Percentiles rank a stretch among this genome's conserved stretches.
These are phyloP conservation scores for Protomyces arabidopsidicola DNA, from an alignment of 1,139 yeast species.

Conservation along the genomic window DNA sequence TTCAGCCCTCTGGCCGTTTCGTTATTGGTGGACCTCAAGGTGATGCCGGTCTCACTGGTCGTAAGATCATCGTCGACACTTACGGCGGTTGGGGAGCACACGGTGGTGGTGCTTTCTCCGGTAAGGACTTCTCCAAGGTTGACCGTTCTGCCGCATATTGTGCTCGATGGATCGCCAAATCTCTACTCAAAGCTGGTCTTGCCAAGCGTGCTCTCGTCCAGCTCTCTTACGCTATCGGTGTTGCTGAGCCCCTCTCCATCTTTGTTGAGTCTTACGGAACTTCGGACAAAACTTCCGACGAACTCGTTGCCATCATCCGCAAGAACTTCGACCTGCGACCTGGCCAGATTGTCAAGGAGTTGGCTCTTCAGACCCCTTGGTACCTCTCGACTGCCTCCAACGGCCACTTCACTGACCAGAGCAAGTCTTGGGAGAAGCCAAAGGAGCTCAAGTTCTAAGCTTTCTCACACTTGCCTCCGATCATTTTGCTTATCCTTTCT, in stretches of 20 bases:
- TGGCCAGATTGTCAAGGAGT: constrained; percentile 95
- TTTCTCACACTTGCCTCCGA: background rate
- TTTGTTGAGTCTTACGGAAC: constrained; percentile 98
- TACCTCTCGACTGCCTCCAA: constrained; percentile 98
- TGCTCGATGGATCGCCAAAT: constrained; percentile 99
- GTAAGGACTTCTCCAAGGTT: constrained; percentile 99
- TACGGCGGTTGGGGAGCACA: constrained; percentile 99
- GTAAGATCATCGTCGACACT: constrained; percentile 98
- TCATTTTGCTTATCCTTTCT: background rate
- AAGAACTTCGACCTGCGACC: constrained; percentile 98
- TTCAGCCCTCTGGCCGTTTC: constrained; percentile 99
- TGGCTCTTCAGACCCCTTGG: constrained; percentile 97
- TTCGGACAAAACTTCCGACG: constrained; percentile 78
- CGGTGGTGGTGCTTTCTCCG: constrained; percentile 99
- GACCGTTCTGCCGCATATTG: constrained; percentile 99
- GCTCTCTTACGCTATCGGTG: constrained; percentile 99
- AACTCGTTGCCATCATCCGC: constrained; percentile 83
- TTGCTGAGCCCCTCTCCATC: constrained; percentile 97
- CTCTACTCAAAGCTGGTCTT: constrained; percentile 87
- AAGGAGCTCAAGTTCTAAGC: constrained; percentile 71
- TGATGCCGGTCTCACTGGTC: constrained; percentile 99
- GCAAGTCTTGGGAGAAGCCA: constrained; percentile 97
- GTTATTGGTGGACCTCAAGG: constrained; percentile 99
- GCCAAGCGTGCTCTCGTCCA: constrained; percentile 98
- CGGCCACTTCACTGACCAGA: constrained; percentile 99